Conservation (phyloP, 768 basidiomycete genomes). For the Hortiboletus campestris region DNA sequence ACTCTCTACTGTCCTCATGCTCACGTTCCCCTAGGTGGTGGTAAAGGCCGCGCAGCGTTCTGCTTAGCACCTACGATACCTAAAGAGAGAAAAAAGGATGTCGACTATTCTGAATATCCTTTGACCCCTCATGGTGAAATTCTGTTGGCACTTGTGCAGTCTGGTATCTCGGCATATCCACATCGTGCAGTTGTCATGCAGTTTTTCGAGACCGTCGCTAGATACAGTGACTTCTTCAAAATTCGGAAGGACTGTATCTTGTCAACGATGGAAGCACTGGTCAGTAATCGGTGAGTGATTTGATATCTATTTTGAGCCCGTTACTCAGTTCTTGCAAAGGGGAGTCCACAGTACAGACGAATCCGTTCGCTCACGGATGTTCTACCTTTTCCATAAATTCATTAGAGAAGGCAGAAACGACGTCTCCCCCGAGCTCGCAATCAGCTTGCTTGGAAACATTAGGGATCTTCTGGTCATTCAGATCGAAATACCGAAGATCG, state of each 20-base stretch:
- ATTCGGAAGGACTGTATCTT: slow-evolving; percentile 86
- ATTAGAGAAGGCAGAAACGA: slow-evolving; percentile 80
- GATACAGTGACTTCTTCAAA: slow-evolving; percentile 97
- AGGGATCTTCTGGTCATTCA: slow-evolving; percentile 77
- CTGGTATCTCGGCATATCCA: slow-evolving; percentile 78
- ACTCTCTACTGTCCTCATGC: not conserved
- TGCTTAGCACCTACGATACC: slow-evolving; percentile 71
- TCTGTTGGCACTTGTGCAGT: slow-evolving; percentile 78
- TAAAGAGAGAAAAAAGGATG: slow-evolving; percentile 63
- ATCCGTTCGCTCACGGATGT: slow-evolving; percentile 71
- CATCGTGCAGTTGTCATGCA: slow-evolving; percentile 83
- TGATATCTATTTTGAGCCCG: not conserved
- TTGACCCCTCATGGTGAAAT: slow-evolving; percentile 90
- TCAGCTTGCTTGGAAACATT: slow-evolving; percentile 66
- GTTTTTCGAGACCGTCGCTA: slow-evolving; percentile 89
- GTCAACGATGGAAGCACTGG: slow-evolving; percentile 84
- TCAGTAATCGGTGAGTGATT: slow-evolving; percentile 67
- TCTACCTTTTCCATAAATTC: slow-evolving; percentile 92
- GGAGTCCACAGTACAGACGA: slow-evolving; percentile 81
- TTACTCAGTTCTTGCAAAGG: slow-evolving; percentile 39
- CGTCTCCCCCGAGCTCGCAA: slow-evolving; percentile 68
- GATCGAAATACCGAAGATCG: slow-evolving; percentile 73
- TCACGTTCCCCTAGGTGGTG: slow-evolving; percentile 48
- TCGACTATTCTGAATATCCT: slow-evolving; percentile 77
- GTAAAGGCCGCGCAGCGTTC: slow-evolving; percentile 83